phyloP scores from a whole-genome alignment of 768 basidiomycete genomes.

The Suillus plorans region DNA sequence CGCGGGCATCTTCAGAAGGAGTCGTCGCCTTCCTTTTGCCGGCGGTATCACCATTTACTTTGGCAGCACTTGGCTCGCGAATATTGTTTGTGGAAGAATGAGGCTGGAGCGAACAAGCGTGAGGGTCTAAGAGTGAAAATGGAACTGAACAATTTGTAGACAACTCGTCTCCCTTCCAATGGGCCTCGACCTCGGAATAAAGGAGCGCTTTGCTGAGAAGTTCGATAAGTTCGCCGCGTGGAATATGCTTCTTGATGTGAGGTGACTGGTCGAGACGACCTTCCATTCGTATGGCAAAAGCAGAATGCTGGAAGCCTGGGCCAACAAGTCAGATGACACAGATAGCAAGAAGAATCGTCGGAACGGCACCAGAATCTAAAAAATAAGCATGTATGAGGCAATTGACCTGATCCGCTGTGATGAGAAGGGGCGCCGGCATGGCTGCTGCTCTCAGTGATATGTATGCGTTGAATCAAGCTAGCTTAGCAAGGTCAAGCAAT shows the following conservation, averaged over 20 bases:
- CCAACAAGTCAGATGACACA: constrained; percentile 11
- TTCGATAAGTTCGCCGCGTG: constrained; percentile 79
- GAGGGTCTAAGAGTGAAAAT: constrained; percentile 75
- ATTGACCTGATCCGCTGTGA: constrained; percentile 82
- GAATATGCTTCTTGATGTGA: constrained; percentile 69
- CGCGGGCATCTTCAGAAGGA: constrained; percentile 46
- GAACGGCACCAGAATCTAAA: constrained; percentile 68
- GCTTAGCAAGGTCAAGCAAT: neutral
- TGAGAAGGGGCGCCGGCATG: constrained; percentile 51
- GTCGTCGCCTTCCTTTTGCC: constrained; percentile 54
- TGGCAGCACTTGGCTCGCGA: constrained; percentile 12
- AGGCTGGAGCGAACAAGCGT: constrained; percentile 63
- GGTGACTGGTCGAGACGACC: constrained; percentile 68
- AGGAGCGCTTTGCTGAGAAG: constrained; percentile 78
- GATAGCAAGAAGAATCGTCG: neutral
- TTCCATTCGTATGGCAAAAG: constrained; percentile 78
- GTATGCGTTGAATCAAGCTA: neutral
- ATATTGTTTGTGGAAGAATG: constrained; percentile 18
- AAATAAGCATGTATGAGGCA: constrained; percentile 84
- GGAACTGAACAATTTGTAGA: constrained; percentile 63
- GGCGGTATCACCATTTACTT: constrained; percentile 20
- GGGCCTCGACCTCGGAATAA: constrained; percentile 80
- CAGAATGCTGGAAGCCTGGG: constrained; percentile 77
- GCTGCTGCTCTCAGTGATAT: neutral
- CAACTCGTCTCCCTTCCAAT: constrained; percentile 67